Base-by-base conservation (phyloP, 208 protist species). In the Leishmania turanica region DNA sequence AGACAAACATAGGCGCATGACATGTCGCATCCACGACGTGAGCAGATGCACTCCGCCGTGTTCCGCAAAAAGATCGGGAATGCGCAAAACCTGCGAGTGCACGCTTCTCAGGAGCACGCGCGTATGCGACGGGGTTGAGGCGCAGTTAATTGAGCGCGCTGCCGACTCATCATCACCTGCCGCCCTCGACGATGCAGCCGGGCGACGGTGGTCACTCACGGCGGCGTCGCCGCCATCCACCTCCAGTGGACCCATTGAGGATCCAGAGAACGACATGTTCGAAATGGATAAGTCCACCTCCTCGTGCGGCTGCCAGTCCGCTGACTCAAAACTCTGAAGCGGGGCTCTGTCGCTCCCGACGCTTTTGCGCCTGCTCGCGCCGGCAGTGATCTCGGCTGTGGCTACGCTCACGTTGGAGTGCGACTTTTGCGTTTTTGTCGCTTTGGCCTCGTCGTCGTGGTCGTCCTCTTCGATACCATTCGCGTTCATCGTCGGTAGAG, bases 21-120 rank as follows among this genome's bases (percentile, higher is more conserved):
- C 77, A 78, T 85, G 77, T 34, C 77, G 82, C 8, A 85, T 76
- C 82, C 82, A 85, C 72, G 49, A 60, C 64, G 76, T 77, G 34
- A 85, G 72, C 53, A 78, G 34, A n/a, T 75, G 73, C 11, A 85
- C 45, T 1, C 82, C 82, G 31, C 82, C 77, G 42, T 81, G 64
- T n/a, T 64, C 74, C 60, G 82, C 82, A 24, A 85, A 85, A n/a
- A 85, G 37, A 15, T 82, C 47, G 2, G 82, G 77, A 21, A 85
- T 82, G 81, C 78, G 70, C 34, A 84, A 64, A 31, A 78, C 81
- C 2, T 73, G 56, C 1, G 78, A 72, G 47, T 77, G 75, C 34
- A 77, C 66, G 62, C 81, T 77, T 69, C 81, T 40, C 81, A 80
- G 70, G 17, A 78, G 56, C 21, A 60, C 76, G 58, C 37, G 56